phyloP scores from a whole-genome alignment of 2,329 filamentous ascomycete species.

The Gaeumannomyces tritici region DNA sequence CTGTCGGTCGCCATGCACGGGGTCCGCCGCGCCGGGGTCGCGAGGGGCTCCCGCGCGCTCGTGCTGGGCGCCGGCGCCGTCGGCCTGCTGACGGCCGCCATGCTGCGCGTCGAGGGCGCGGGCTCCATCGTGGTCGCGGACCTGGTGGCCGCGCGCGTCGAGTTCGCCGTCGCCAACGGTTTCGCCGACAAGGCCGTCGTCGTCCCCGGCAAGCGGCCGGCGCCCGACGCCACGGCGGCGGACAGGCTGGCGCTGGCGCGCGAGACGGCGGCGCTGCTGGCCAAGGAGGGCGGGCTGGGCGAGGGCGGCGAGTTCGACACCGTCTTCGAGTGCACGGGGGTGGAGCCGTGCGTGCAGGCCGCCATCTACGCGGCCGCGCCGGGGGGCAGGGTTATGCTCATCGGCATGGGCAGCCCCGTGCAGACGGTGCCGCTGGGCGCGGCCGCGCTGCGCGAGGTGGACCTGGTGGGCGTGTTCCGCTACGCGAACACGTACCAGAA shows the following conservation, averaged over 20 bases:
- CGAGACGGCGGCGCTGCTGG: slow-evolving; percentile 28
- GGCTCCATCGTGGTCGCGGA: slow-evolving; percentile 44
- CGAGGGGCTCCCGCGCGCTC: background rate
- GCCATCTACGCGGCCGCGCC: slow-evolving; percentile 54
- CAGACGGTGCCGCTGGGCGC: slow-evolving; percentile 44
- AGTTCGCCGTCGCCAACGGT: slow-evolving; percentile 22
- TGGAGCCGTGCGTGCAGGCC: slow-evolving; percentile 65
- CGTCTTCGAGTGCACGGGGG: slow-evolving; percentile 61
- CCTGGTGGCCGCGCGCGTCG: slow-evolving; percentile 20
- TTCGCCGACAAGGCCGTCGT: slow-evolving; percentile 17
- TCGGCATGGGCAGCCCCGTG: slow-evolving; percentile 50
- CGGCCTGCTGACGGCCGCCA: slow-evolving; percentile 41
- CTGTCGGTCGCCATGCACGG: slow-evolving; percentile 52
- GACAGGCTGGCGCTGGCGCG: slow-evolving; percentile 6
- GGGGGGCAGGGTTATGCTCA: slow-evolving; percentile 43
- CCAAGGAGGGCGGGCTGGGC: background rate
- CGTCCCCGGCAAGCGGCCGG: slow-evolving; percentile 8
- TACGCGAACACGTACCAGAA: slow-evolving; percentile 26
- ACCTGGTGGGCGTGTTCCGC: slow-evolving; percentile 43
- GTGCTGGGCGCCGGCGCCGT: slow-evolving; percentile 43
- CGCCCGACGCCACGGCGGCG: slow-evolving; percentile 6
- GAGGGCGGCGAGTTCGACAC: slow-evolving; percentile 17
- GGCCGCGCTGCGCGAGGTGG: slow-evolving; percentile 37
- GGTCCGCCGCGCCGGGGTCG: background rate
- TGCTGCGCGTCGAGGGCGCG: slow-evolving; percentile 43